Percentiles rank a stretch among this genome's conserved stretches.
Conservation (phyloP, 2,329 filamentous ascomycete species). For the Aspergillus ruber region DNA sequence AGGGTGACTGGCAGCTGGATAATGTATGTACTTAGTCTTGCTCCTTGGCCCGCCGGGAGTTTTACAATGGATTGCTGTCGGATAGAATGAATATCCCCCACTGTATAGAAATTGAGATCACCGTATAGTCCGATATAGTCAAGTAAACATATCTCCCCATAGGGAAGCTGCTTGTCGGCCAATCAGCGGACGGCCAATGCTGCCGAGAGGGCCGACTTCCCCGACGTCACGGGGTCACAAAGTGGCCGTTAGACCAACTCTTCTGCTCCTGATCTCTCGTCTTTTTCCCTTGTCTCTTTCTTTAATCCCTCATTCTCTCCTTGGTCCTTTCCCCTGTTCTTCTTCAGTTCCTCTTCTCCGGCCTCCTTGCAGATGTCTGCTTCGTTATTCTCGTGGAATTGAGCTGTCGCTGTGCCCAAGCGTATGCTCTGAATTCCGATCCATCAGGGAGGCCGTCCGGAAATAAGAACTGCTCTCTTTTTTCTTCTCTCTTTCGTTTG, state of each 20-base stretch:
- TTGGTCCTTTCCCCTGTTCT: neutral
- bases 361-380: neutral
- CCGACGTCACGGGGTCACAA: constrained; percentile 20
- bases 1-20: constrained; percentile 28
- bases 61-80: no score
- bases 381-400: constrained; percentile 4
- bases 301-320: neutral
- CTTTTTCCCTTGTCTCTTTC: neutral
- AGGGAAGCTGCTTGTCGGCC: constrained; percentile 13
- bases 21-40: constrained; percentile 32
- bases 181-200: constrained; percentile 17
- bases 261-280: neutral
- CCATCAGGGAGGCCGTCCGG: constrained; percentile 6
- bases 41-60: neutral
- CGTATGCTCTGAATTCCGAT: constrained; percentile 6
- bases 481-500: constrained; percentile 2
- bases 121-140: neutral
- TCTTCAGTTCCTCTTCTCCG: neutral
- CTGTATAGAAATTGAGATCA: neutral
- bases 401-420: constrained; percentile 10
- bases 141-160: constrained; percentile 14
- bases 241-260: constrained; percentile 8
- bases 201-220: constrained; percentile 27
- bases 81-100: no score
- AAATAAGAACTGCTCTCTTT: constrained; percentile 4